Base-by-base conservation (phyloP, 306 rosid species). In the Carpinus viminea region DNA sequence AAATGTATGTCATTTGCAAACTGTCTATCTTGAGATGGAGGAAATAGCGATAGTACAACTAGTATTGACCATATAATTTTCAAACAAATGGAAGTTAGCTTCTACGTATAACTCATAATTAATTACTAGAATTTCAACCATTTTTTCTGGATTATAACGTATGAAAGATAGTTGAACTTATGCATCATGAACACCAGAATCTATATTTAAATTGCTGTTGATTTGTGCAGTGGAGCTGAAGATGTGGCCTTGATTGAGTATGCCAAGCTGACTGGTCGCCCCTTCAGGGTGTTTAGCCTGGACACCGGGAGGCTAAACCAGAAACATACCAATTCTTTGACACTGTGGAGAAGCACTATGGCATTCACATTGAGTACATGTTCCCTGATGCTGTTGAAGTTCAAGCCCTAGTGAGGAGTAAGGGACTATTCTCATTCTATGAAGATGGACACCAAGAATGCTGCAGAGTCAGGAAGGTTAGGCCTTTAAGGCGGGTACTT, bases 391-490 rank as follows among this genome's bases (percentile, higher is more conserved):
- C 97, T 8, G 90, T 91, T 77, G 98, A 93, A 88, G 96, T 91
- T 88, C 97, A 96, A 87, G 99, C 90, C 18, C 85, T 93, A 77
- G 98, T 93, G 18, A 87, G 98, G 80, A 83, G 83, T 28, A 96
- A 96, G 78, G 99, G 99, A 24, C 85, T 96, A 69, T 96, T 91
- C 86, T 96, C 99, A 34, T 96, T 96, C 80, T 96, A 96, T n/a
- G 96, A 96, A 88, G 98, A 96, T 31, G 99, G 99, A 24, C 98
- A 93, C 85, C 98, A 96, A 80, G 99, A 96, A 80, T 96, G 99
- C 94, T 95, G 98, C 90, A 81, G 97, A 3, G 88, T 90, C 62
- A 89, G 98, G 85, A 93, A 93, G 87, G 97, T 93, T 79, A 89
- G 96, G 68, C 96, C 96, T 3, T 80, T 93, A 16, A 84, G 98